Evolutionary conservation across 1,284 basidiomycete species (phyloP).

Genomic region (Cutaneotrichosporon cutaneum): DNA sequence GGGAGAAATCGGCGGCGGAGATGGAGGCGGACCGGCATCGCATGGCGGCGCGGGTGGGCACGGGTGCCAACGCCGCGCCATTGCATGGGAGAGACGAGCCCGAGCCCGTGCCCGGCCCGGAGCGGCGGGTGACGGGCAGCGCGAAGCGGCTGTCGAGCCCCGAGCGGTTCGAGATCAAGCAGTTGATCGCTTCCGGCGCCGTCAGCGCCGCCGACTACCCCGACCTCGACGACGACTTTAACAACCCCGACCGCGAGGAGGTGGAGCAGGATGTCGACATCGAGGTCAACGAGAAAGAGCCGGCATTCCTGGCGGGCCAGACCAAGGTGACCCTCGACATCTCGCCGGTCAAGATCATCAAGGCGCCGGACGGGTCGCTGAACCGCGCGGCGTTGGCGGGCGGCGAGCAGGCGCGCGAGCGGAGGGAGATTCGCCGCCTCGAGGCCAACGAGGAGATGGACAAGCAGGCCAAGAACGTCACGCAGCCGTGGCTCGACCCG

Average conservation of each 20-base stretch:
- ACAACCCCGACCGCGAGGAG: slow-evolving; percentile 72
- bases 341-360: slow-evolving; percentile 95
- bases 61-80: slow-evolving; percentile 56
- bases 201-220: slow-evolving; percentile 92
- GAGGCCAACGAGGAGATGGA: slow-evolving; percentile 93
- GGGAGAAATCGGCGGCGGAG: slow-evolving; percentile 90
- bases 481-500: slow-evolving; percentile 94
- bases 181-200: slow-evolving; percentile 92
- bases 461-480: slow-evolving; percentile 88
- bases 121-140: slow-evolving; percentile 59
- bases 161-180: slow-evolving; percentile 99
- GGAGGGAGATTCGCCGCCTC: slow-evolving; percentile 88
- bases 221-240: slow-evolving; percentile 88
- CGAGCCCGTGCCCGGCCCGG: slow-evolving; percentile 56
- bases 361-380: slow-evolving; percentile 89
- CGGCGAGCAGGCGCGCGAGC: slow-evolving; percentile 88
- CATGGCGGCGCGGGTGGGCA: slow-evolving; percentile 64
- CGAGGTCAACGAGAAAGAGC: slow-evolving; percentile 95
- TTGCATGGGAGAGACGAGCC: slow-evolving; percentile 21
- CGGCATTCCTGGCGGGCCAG: slow-evolving; percentile 92
- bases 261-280: slow-evolving; percentile 96
- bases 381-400: slow-evolving; percentile 94
- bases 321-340: slow-evolving; percentile 92
- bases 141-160: slow-evolving; percentile 93
- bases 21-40: slow-evolving; percentile 71